Base-by-base conservation (phyloP, 306 rosid species). In the Vigna angularis region DNA sequence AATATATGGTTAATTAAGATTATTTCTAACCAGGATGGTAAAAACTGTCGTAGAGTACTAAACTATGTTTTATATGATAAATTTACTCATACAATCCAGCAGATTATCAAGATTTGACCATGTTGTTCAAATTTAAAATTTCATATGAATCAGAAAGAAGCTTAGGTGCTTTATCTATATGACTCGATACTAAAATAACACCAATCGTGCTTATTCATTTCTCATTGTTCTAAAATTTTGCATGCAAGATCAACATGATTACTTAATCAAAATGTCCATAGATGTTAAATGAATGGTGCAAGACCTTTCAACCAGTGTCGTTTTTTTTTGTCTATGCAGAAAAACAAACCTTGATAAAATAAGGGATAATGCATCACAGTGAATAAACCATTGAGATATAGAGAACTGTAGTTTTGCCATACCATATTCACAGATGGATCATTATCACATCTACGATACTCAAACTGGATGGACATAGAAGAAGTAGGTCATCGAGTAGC, bases 371-470 rank as follows among this genome's bases (percentile, higher is more conserved):
- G 98, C 97, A 82, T 94, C 97, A 92, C 70, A 92, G 77, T 58
- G 97, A 92, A 87, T 94, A 97, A 81, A 94, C 95, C 98, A 94
- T 94, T 73, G 97, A 88, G 76, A 89, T 83, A 87, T 97, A 94
- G 83, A 94, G 88, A 84, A 82, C 78, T 74, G 91, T 76, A 73
- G 88, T 86, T 83, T 90, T 89, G 73, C 98, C 98, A 10, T 90
- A 80, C 81, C 84, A 87, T 81, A 0, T 87, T 92, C 68, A 74
- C 83, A 26, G 95, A 91, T 66, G 91, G 93, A 58, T 83, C 85
- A 50, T 79, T 87, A 76, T 89, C 97, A 75, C 82, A 86, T 86
- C 97, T 87, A 28, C 97, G 98, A 72, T 97, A 94, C 87, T 90
- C 97, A 77, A 94, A 84, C 97, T 94, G 82, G 76, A 79, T 70